Evolutionary conservation across 345 rosid genomes (phyloP).

Genomic region (Brassica napus): Da-Ae NC_063452.1:63863501-63864000

Average conservation of each 20-base stretch:
- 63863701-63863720: not conserved
- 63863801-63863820: slow-evolving; percentile 85
- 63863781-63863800: slow-evolving; percentile 76
- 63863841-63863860: slow-evolving; percentile 97
- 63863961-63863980: slow-evolving; percentile 65
- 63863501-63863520: not conserved
- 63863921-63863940: slow-evolving; percentile 24
- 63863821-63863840: slow-evolving; percentile 98
- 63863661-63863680: slow-evolving; percentile 41
- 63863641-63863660: slow-evolving; percentile 98
- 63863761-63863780: slow-evolving; percentile 98
- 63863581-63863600: slow-evolving; percentile 90
- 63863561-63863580: slow-evolving; percentile 92
- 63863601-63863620: slow-evolving; percentile 88
- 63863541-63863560: slow-evolving; percentile 48
- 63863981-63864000: slow-evolving; percentile 98
- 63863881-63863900: slow-evolving; percentile 56
- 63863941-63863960: not conserved
- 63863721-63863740: slow-evolving; percentile 62
- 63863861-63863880: slow-evolving; percentile 88
- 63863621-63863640: slow-evolving; percentile 80
- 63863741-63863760: slow-evolving; percentile 89
- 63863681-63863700: not conserved
- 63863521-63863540: slow-evolving; percentile 12
- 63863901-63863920: not conserved